A percentile compares a stretch with the other conserved stretches of the same genome.
Conservation (phyloP, 2,329 filamentous ascomycete species). For the Chrysoporthe deuterocubensis region DNA sequence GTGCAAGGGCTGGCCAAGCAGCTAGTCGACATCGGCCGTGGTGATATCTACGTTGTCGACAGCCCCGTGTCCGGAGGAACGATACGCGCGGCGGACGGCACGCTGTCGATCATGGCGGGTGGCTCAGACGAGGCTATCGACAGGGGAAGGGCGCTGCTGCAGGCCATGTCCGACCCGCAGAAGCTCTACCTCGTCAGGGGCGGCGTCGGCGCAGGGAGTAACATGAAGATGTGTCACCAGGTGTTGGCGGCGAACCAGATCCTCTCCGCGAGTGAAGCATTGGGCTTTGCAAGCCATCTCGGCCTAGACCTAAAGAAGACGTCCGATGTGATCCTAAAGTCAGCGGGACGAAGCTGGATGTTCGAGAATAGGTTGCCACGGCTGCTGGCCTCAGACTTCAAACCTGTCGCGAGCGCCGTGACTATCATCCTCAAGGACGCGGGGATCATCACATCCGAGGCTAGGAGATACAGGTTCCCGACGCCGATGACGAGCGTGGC, state of each 20-base stretch:
- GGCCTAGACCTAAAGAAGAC: conserved; percentile 54
- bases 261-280: conserved; percentile 60
- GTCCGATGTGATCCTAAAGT: conserved; percentile 48
- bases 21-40: conserved; percentile 57
- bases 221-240: conserved; percentile 69
- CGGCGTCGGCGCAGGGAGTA: conserved; percentile 62
- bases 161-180: conserved; percentile 62
- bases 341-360: conserved; percentile 64
- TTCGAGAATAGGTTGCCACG: conserved; percentile 62
- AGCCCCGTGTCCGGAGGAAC: conserved; percentile 75
- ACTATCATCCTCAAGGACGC: conserved; percentile 65
- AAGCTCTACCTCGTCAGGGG: conserved; percentile 68
- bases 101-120: conserved; percentile 76
- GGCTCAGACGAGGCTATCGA: conserved; percentile 60
- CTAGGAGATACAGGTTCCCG: conserved; percentile 60
- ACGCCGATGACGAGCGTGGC: conserved; percentile 64
- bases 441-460: conserved; percentile 70
- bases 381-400: conserved; percentile 56
- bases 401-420: conserved; percentile 61
- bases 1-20: conserved; percentile 63
- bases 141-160: conserved; percentile 61
- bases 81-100: conserved; percentile 69
- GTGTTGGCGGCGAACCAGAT: conserved; percentile 68
- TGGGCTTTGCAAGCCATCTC: conserved; percentile 61
- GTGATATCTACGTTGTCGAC: conserved; percentile 71